Percentiles rank a stretch among this genome's conserved stretches.
These are phyloP conservation scores for Stipa capillata DNA, from an alignment of 176 grass and related monocot species.

Conservation along the genomic window DNA sequence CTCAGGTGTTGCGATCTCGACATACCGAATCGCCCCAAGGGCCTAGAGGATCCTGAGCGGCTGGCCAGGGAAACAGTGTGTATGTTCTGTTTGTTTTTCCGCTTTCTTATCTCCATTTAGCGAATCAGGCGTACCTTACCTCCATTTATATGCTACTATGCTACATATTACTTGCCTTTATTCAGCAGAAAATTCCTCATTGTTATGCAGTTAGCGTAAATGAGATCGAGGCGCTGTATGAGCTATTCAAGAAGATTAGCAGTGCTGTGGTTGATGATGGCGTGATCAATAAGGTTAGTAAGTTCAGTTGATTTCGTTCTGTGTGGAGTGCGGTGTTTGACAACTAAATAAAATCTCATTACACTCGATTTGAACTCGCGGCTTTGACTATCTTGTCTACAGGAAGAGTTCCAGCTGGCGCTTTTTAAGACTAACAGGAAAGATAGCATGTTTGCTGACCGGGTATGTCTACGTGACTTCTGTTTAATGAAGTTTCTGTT, in stretches of 20 bases:
- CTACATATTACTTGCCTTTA: neutral
- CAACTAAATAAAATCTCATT: neutral
- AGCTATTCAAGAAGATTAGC: slow-evolving; percentile 92
- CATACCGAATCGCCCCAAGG: slow-evolving; percentile 44
- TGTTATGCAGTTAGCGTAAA: slow-evolving; percentile 63
- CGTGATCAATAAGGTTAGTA: slow-evolving; percentile 62
- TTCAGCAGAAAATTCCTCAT: neutral
- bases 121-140: neutral
- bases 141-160: neutral
- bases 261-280: slow-evolving; percentile 77
- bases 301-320: neutral
- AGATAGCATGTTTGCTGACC: slow-evolving; percentile 80
- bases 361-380: neutral
- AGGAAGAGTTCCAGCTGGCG: slow-evolving; percentile 86
- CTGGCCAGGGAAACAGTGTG: slow-evolving; percentile 78
- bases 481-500: neutral
- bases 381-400: slow-evolving; percentile 12
- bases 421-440: slow-evolving; percentile 81
- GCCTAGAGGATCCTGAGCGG: slow-evolving; percentile 57
- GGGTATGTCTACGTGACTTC: slow-evolving; percentile 37
- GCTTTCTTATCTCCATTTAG: neutral
- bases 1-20: slow-evolving; percentile 72
- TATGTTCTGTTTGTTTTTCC: slow-evolving; percentile 33
- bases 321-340: neutral
- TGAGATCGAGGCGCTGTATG: slow-evolving; percentile 87